These are phyloP conservation scores for Penicillium sp. DNA, from an alignment of 2,329 filamentous ascomycete genomes.

Conservation along the genomic window DNA sequence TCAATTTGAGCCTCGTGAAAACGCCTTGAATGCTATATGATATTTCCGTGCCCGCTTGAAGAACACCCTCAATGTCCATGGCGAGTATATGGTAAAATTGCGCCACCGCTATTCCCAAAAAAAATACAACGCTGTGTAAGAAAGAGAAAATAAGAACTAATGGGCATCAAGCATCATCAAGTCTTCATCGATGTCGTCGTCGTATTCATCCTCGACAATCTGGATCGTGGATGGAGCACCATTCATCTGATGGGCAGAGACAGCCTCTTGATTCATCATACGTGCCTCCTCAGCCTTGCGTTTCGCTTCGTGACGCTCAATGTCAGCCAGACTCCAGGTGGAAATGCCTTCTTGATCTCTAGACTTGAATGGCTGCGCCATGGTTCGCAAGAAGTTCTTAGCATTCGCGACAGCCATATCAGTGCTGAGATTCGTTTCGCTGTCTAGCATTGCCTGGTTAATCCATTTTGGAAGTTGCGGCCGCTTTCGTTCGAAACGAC, in stretches of 20 bases:
- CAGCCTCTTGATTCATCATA: constrained; percentile 60
- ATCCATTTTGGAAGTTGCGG: constrained; percentile 96
- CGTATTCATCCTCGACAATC: constrained; percentile 41
- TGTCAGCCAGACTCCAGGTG: constrained; percentile 82
- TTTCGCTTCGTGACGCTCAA: constrained; percentile 70
- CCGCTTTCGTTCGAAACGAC: constrained; percentile 89
- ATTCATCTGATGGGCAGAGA: constrained; percentile 30
- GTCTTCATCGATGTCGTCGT: constrained; percentile 50
- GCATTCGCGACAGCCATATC: constrained; percentile 92
- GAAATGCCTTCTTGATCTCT: constrained; percentile 89
- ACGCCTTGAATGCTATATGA: constrained; percentile 30
- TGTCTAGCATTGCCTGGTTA: constrained; percentile 79
- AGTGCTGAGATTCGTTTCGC: constrained; percentile 86
- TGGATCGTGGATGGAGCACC: constrained; percentile 30
- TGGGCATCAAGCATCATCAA: constrained; percentile 47
- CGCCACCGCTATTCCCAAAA: constrained; percentile 7
- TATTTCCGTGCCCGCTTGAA: constrained; percentile 23
- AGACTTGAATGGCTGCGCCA: constrained; percentile 85
- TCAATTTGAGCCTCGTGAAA: constrained; percentile 14
- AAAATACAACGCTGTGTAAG: constrained; percentile 1
- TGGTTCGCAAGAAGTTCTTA: constrained; percentile 84
- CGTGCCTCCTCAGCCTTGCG: constrained; percentile 71
- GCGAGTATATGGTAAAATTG: constrained; percentile 3
- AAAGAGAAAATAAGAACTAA: constrained; percentile 24
- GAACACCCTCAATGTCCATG: constrained; percentile 22